These are phyloP conservation scores for Tolypocladium nubicola DNA, from an alignment of 2,329 filamentous ascomycete genomes.

Conservation along the genomic window DNA sequence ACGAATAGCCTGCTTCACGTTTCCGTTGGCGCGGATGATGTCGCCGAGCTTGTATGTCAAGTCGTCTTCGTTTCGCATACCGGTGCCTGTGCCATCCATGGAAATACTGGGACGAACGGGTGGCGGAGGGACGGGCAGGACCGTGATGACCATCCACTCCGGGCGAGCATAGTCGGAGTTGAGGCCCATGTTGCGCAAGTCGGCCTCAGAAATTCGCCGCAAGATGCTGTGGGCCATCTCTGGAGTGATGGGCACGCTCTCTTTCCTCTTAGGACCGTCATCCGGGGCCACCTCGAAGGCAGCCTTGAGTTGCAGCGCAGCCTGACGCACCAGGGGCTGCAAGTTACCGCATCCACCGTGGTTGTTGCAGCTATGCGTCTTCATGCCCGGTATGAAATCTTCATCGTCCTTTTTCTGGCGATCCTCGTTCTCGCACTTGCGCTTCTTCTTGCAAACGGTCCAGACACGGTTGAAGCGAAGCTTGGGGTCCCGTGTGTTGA, in stretches of 20 bases:
- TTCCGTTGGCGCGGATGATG: conserved; percentile 94
- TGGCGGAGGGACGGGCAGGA: conserved; percentile 88
- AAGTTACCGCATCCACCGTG: conserved; percentile 92
- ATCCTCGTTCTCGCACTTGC: conserved; percentile 72
- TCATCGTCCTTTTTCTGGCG: conserved; percentile 58
- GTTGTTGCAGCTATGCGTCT: conserved; percentile 37
- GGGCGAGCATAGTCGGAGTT: conserved; percentile 92
- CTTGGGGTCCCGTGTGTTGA: conserved; percentile 84
- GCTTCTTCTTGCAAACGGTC: conserved; percentile 83
- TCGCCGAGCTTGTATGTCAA: conserved; percentile 98
- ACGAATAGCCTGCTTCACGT: conserved; percentile 80
- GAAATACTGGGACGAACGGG: conserved; percentile 95
- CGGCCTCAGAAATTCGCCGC: conserved; percentile 69
- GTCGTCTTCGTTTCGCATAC: conserved; percentile 94
- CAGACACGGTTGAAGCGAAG: conserved; percentile 87
- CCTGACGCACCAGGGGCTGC: conserved; percentile 80
- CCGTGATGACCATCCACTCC: conserved; percentile 96
- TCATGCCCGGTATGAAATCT: conserved; percentile 50
- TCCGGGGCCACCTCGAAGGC: conserved; percentile 56
- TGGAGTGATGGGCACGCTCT: conserved; percentile 74
- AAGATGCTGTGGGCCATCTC: conserved; percentile 80
- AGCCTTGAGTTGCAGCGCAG: conserved; percentile 72
- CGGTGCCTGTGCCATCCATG: conserved; percentile 86
- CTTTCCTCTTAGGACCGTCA: conserved; percentile 60
- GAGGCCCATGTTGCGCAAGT: conserved; percentile 78